Base-by-base conservation (phyloP, 2,329 filamentous ascomycete species). In the Fusarium veterinarium region DNA sequence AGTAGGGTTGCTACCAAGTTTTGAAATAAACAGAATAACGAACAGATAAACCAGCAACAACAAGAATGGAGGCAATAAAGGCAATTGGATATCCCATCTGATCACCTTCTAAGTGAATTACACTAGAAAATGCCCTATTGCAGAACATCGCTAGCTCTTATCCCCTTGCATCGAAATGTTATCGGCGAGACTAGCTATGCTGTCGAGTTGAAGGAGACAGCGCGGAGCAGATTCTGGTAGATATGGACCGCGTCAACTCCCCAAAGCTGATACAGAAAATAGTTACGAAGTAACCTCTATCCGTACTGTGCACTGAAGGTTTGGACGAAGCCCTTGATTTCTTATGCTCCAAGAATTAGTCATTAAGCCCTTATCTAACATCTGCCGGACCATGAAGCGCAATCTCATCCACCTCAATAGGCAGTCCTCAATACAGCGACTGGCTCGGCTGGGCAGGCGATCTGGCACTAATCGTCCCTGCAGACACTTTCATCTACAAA, bases 401-500 rank as follows among this genome's bases (percentile, higher is more conserved):
- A 17, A n/a, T n/a, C 3, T n/a, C 0, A 16, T 4, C 5, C 4
- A 48, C 0, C 44, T 16, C 4, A n/a, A 11, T 2, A 5, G 9
- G 25, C 1, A 5, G 6, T 1, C 19, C 8, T 9, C 2, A 7
- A 8, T 4, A 11, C 3, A 8, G 13, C 4, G 13, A 2, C 13
- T 8, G 44, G 5, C 5, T 45, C 8, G 17, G 8, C 8, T 25
- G 16, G 11, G 10, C 11, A 13, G 5, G 16, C 7, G 8, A 28
- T 19, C 7, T 28, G 8, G 17, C 33, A 35, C 33, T 35, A 1
- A 3, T 35, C 33, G 14, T 6, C 16, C 33, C 33, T 35, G 16
- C 33, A 35, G 33, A 9, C 33, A 35, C 16, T 35, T 35, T 35
- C 14, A 35, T 16, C 14, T 35, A 8, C 16, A 16, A 16, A 35